Evolutionary conservation across 345 rosid species (phyloP).

Genomic region (Arabidopsis suecica): DNA sequence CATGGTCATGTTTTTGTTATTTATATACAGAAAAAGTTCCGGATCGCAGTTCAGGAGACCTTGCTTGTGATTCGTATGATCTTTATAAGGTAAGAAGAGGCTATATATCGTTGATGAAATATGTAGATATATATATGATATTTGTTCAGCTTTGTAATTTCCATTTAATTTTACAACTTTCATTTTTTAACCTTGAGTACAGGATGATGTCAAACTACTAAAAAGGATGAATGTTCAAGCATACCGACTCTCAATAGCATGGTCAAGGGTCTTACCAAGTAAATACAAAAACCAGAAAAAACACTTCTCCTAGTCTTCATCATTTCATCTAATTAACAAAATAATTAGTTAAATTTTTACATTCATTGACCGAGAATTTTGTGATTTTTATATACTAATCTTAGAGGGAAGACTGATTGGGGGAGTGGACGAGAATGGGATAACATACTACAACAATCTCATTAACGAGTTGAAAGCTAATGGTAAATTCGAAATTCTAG

Average conservation of each 20-base stretch:
- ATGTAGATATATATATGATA: not conserved
- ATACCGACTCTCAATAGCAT: slow-evolving; percentile 36
- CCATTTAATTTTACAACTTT: not conserved
- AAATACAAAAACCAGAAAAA: not conserved
- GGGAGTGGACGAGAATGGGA: no score
- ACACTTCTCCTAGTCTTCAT: not conserved
- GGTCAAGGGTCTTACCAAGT: slow-evolving; percentile 60
- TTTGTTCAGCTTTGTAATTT: not conserved
- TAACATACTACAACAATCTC: no score
- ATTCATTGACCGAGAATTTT: no score
- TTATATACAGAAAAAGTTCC: slow-evolving; percentile 24
- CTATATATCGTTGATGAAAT: not conserved
- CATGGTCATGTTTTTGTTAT: not conserved
- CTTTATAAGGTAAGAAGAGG: slow-evolving; percentile 27
- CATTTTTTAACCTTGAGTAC: not conserved
- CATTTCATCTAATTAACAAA: no score
- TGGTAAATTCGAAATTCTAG: no score
- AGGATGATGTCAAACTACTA: slow-evolving; percentile 23
- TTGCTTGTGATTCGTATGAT: slow-evolving; percentile 32
- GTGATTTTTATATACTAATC: no score
- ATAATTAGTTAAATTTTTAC: no score
- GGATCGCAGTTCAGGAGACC: slow-evolving; percentile 29
- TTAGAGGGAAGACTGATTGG: no score
- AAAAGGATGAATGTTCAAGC: slow-evolving; percentile 16
- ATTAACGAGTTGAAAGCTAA: no score